A percentile compares a stretch with the other conserved stretches of the same genome.
These are phyloP conservation scores for Aegilops tauschii DNA, from an alignment of 176 grass and related monocot species.

Conservation along the genomic window DNA sequence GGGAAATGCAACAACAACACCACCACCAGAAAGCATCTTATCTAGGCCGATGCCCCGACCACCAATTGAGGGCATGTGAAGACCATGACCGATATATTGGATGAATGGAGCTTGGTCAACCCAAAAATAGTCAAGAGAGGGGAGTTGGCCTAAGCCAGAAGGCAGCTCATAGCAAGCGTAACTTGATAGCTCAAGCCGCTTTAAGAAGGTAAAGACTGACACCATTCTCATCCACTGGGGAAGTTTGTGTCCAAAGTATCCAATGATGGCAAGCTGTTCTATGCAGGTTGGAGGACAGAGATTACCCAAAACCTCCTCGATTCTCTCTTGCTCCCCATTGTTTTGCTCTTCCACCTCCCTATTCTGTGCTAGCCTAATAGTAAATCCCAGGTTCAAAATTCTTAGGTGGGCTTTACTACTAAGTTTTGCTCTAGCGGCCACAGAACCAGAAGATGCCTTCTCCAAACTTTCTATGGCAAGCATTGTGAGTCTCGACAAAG, in stretches of 20 bases:
- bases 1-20: neutral
- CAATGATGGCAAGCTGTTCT: neutral
- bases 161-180: slow-evolving; percentile 20
- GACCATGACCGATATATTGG: neutral
- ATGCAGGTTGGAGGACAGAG: slow-evolving; percentile 21
- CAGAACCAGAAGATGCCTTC: slow-evolving; percentile 3
- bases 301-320: neutral
- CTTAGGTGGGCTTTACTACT: neutral
- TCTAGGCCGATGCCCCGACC: too few species aligned
- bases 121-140: neutral
- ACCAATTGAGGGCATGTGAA: neutral
- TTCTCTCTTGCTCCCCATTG: neutral
- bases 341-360: neutral
- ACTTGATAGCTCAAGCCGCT: neutral
- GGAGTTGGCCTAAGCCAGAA: slow-evolving; percentile 19
- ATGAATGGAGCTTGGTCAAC: neutral
- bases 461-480: neutral
- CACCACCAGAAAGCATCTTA: too few species aligned
- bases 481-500: neutral
- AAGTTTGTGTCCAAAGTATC: slow-evolving; percentile 17
- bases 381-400: neutral
- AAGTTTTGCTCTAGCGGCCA: slow-evolving; percentile 23
- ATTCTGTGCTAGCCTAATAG: neutral
- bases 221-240: slow-evolving; percentile 26
- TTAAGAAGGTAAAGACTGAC: neutral